Base-by-base conservation (phyloP, 352 stramenopile genomes). In the Globisporangium nagaii region DNA sequence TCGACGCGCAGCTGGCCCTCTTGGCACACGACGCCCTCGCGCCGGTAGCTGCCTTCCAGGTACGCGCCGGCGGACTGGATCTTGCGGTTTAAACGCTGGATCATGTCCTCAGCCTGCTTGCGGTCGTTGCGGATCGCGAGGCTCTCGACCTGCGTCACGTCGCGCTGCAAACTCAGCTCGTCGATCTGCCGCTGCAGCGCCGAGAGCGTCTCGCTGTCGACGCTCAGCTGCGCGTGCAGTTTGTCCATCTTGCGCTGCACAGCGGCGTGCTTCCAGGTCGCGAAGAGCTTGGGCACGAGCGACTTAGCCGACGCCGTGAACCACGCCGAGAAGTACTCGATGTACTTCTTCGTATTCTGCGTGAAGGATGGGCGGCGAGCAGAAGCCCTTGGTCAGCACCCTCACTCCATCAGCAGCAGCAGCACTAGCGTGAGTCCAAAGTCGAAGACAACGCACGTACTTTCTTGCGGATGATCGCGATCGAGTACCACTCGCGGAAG, bases 341-440 rank as follows among this genome's bases (percentile, higher is more conserved):
- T 66, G 47, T 90, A 86, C 59, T 90, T 90, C 28, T 71, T 80
- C 36, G 76, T 70, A 48, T 87, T 87, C 78, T 86, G 53, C 11
- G n/a, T n/a, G n/a, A n/a, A 46, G n/a, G 9, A 11, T 28, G 24
- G 4, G 10, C 12, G 40, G 17, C n/a, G 1, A 12, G 11, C 10
- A 9, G 20, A 31, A 8, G 10, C 3, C 15, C 9, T 24, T 15
- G n/a, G n/a, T 42, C 24, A 42, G 36, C 15, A n/a, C n/a, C n/a
- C n/a, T n/a, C n/a, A n/a, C n/a, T n/a, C n/a, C n/a, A n/a, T n/a
- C n/a, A n/a, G n/a, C n/a, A n/a, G n/a, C n/a, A n/a, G n/a, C n/a
- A n/a, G n/a, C n/a, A n/a, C n/a, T n/a, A n/a, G n/a, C 10, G 30
- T 22, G 44, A 32, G 30, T 52, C n/a, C 10, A 45, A 34, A 45